Percentiles rank a stretch among this genome's conserved stretches.
Conservation (phyloP, 495 filamentous ascomycete species). For the Diplogelasinospora grovesii region DNA sequence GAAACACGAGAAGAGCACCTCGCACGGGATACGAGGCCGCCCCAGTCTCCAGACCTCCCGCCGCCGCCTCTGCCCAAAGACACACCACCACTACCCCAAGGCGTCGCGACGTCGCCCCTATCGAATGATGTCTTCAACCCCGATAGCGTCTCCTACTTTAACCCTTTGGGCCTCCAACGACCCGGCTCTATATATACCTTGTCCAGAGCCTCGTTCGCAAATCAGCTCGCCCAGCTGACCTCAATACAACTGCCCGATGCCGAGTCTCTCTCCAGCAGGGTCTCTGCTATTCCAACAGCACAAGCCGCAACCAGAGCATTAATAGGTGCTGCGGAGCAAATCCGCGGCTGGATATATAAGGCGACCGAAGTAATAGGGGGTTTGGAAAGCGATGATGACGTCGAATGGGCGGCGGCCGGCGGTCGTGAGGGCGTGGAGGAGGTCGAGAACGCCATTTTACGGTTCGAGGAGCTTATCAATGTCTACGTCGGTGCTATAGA, state of each 20-base stretch:
- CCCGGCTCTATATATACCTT: conserved; percentile 81
- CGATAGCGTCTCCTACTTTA: conserved; percentile 42
- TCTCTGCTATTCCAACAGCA: conserved; percentile 75
- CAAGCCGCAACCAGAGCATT: conserved; percentile 70
- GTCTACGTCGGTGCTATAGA: conserved; percentile 91
- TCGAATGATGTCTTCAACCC: conserved; percentile 28
- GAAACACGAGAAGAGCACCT: conserved; percentile 47
- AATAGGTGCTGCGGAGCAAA: conserved; percentile 78
- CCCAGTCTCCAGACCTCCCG: conserved; percentile 21
- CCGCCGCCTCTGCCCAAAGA: conserved; percentile 44
- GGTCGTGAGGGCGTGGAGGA: conserved; percentile 84
- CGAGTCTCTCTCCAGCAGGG: conserved; percentile 68
- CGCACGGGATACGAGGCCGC: conserved; percentile 35
- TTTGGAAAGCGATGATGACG: conserved; percentile 88
- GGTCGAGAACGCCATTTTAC: conserved; percentile 76
- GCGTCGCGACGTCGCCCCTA: conserved; percentile 10
- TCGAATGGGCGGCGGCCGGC: conserved; percentile 93
- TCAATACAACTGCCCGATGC: conserved; percentile 80
- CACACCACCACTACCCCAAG: conserved; percentile 30
- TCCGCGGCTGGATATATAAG: conserved; percentile 84
- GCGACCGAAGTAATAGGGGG: conserved; percentile 79
- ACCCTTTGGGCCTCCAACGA: conserved; percentile 50
- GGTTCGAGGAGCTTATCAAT: conserved; percentile 79
- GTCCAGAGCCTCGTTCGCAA: conserved; percentile 81
- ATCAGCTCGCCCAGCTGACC: conserved; percentile 81